Conservation (phyloP, 2,329 filamentous ascomycete genomes). For the Colletotrichum sublineola region DNA sequence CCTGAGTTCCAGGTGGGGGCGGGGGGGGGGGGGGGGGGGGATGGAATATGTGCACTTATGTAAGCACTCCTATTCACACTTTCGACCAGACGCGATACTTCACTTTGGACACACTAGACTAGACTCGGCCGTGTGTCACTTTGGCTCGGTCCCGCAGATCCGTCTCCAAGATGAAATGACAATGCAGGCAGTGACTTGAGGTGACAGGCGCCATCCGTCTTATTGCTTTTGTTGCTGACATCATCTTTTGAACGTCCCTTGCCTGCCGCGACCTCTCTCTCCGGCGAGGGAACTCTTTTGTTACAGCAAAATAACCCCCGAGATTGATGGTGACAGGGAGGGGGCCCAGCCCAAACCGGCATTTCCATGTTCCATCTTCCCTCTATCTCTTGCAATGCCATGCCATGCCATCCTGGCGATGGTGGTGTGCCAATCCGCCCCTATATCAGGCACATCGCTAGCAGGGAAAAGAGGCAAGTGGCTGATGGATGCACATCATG, state of each 20-base stretch:
- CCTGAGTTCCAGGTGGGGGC: no score
- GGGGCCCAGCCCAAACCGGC: background rate
- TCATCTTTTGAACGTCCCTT: no score
- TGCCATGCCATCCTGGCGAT: background rate
- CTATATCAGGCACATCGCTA: no score
- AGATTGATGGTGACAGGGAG: no score
- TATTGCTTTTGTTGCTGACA: background rate
- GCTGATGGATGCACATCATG: background rate
- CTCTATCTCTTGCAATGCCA: background rate
- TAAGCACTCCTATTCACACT: constrained; percentile 12
- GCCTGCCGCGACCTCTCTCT: background rate
- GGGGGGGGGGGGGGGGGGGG: background rate
- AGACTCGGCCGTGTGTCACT: background rate
- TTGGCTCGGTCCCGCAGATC: constrained; percentile 1
- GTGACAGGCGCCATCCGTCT: background rate
- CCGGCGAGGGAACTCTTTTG: background rate
- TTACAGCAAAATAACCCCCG: background rate
- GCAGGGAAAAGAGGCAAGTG: background rate
- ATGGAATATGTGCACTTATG: constrained; percentile 14
- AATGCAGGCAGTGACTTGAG: background rate
- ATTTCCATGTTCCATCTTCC: background rate
- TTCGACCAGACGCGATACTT: no score
- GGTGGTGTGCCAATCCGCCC: no score
- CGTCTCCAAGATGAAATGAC: background rate
- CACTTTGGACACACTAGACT: no score